Conservation (phyloP, 805 yeast species). For the Candida patagonica region DNA sequence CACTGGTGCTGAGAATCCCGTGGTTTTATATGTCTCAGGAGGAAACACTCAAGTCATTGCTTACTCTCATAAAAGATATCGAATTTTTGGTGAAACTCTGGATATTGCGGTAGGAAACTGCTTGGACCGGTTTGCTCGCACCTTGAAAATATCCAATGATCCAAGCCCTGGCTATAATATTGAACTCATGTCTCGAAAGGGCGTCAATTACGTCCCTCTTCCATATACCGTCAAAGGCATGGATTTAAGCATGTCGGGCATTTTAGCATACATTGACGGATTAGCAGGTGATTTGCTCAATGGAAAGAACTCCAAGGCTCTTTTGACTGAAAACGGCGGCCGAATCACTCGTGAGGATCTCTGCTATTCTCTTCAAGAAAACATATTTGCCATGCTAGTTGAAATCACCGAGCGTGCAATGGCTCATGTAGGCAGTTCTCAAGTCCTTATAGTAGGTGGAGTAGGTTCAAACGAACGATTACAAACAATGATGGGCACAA, state of each 20-base stretch:
- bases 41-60: conserved; percentile 99
- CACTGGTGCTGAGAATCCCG: conserved; percentile 97
- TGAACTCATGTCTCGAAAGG: conserved; percentile 77
- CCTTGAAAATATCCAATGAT: conserved; percentile 75
- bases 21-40: conserved; percentile 93
- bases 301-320: conserved; percentile 22
- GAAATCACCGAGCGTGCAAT: conserved; percentile 97
- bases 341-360: conserved; percentile 72
- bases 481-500: conserved; percentile 93
- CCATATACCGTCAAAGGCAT: conserved; percentile 98
- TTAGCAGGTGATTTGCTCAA: conserved; percentile 66
- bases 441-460: conserved; percentile 94
- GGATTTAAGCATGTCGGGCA: conserved; percentile 97
- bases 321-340: conserved; percentile 31
- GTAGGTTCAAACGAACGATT: conserved; percentile 92
- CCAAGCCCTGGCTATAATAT: conserved; percentile 98
- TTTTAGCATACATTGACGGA: conserved; percentile 73
- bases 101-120: conserved; percentile 98
- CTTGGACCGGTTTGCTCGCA: conserved; percentile 89
- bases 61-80: conserved; percentile 82
- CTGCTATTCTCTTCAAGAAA: conserved; percentile 89
- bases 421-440: conserved; percentile 89
- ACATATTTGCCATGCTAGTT: conserved; percentile 89
- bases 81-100: conserved; percentile 98
- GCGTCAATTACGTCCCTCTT: conserved; percentile 50